These are phyloP conservation scores for Stemphylium lycopersici DNA, from an alignment of 2,329 filamentous ascomycete species.

Conservation along the genomic window DNA sequence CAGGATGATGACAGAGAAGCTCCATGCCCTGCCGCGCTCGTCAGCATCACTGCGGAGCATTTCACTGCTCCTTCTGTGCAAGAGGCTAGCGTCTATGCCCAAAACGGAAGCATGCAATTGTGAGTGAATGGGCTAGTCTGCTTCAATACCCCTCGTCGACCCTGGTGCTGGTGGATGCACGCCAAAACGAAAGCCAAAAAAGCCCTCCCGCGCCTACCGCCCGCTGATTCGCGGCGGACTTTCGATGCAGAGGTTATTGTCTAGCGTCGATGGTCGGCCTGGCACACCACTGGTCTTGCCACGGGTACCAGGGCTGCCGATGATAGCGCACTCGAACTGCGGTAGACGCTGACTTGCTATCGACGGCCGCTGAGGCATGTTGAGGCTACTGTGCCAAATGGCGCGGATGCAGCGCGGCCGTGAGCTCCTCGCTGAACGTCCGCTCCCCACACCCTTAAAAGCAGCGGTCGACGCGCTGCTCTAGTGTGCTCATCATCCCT, in stretches of 20 bases:
- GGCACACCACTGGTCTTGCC: slow-evolving; percentile 18
- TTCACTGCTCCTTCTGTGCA: slow-evolving; percentile 23
- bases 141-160: slow-evolving; percentile 14
- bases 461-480: slow-evolving; percentile 33
- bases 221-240: slow-evolving; percentile 35
- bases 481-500: slow-evolving; percentile 28
- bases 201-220: slow-evolving; percentile 33
- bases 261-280: slow-evolving; percentile 24
- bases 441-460: slow-evolving; percentile 38
- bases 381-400: slow-evolving; percentile 12
- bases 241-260: slow-evolving; percentile 23
- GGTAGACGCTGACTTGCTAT: slow-evolving; percentile 21
- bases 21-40: slow-evolving; percentile 18
- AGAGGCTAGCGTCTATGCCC: slow-evolving; percentile 25
- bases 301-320: slow-evolving; percentile 27
- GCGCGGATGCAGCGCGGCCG: slow-evolving; percentile 25
- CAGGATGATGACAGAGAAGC: slow-evolving; percentile 15
- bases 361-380: slow-evolving; percentile 10
- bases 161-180: slow-evolving; percentile 25
- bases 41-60: slow-evolving; percentile 24
- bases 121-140: slow-evolving; percentile 24
- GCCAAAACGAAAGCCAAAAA: slow-evolving; percentile 36
- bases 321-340: slow-evolving; percentile 17
- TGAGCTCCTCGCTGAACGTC: slow-evolving; percentile 14
- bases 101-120: slow-evolving; percentile 35